phyloP scores from a whole-genome alignment of 1,139 yeast species.

The Blastobotrys niveus region DNA sequence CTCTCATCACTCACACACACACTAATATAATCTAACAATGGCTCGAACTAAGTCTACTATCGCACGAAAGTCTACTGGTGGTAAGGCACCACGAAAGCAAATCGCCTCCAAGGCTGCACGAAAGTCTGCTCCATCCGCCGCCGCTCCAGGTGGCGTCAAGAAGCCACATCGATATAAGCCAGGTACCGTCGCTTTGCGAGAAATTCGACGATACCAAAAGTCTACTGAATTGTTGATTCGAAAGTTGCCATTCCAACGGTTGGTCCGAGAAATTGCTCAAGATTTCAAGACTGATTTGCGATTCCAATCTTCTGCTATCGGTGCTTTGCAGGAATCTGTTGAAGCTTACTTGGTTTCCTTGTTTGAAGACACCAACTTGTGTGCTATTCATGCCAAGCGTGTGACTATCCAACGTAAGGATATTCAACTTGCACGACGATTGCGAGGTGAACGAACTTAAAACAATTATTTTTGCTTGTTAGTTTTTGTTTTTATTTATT shows the following conservation, averaged over 20 bases:
- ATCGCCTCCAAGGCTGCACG: slow-evolving; percentile 98
- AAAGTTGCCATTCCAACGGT: slow-evolving; percentile 97
- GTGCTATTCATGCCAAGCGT: slow-evolving; percentile 99
- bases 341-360: slow-evolving; percentile 90
- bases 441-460: slow-evolving; percentile 65
- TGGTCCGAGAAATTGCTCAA: slow-evolving; percentile 96
- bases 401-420: slow-evolving; percentile 99
- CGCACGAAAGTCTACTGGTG: slow-evolving; percentile 99
- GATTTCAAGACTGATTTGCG: slow-evolving; percentile 97
- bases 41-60: slow-evolving; percentile 97
- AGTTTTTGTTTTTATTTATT: slow-evolving; percentile 5
- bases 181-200: slow-evolving; percentile 99
- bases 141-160: slow-evolving; percentile 98
- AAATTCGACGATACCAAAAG: slow-evolving; percentile 98
- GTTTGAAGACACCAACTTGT: slow-evolving; percentile 95
- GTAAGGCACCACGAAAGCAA: slow-evolving; percentile 99
- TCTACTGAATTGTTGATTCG: slow-evolving; percentile 94
- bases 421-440: slow-evolving; percentile 97
- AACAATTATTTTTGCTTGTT: slow-evolving; percentile 9
- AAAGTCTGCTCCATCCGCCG: slow-evolving; percentile 70
- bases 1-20: not conserved
- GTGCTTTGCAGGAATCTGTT: slow-evolving; percentile 98
- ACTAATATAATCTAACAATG: slow-evolving; percentile 49
- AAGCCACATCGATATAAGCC: slow-evolving; percentile 99
- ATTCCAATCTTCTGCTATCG: slow-evolving; percentile 97